Evolutionary conservation across 2,329 filamentous ascomycete species (phyloP).

Genomic region (Xylariales sp.): DNA sequence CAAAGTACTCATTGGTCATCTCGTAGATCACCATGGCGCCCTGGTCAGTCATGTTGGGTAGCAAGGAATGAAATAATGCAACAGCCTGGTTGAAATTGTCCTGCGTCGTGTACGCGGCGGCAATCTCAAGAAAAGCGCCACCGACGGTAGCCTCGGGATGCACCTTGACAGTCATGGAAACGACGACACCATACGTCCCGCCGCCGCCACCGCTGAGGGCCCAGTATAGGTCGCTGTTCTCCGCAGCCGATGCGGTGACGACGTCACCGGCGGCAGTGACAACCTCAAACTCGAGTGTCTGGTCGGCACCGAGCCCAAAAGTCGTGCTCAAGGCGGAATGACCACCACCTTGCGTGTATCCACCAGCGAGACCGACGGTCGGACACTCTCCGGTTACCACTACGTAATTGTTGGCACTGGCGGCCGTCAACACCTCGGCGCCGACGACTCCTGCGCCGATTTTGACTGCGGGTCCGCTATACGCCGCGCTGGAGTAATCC

Average conservation of each 20-base stretch:
- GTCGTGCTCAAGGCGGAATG: slow-evolving; percentile 30
- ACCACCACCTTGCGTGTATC: slow-evolving; percentile 41
- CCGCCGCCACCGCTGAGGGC: slow-evolving; percentile 45
- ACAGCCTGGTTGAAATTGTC: slow-evolving; percentile 16
- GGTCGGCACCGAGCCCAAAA: slow-evolving; percentile 42
- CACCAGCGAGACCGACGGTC: slow-evolving; percentile 38
- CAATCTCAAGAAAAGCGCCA: slow-evolving; percentile 10
- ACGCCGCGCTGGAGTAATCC: slow-evolving; percentile 14
- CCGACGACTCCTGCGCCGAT: slow-evolving; percentile 18
- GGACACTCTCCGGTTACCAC: slow-evolving; percentile 32
- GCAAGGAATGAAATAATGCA: slow-evolving; percentile 16
- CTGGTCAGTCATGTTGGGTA: slow-evolving; percentile 18
- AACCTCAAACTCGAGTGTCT: slow-evolving; percentile 23
- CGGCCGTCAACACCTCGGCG: slow-evolving; percentile 13
- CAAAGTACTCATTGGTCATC: slow-evolving; percentile 14
- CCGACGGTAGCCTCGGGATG: slow-evolving; percentile 27
- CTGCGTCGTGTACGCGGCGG: slow-evolving; percentile 13
- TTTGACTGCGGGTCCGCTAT: slow-evolving; percentile 19
- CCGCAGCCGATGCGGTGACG: slow-evolving; percentile 31
- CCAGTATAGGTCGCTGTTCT: slow-evolving; percentile 49
- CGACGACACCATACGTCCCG: slow-evolving; percentile 44
- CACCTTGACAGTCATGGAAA: slow-evolving; percentile 41
- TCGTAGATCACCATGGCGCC: slow-evolving; percentile 18
- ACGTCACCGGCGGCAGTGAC: slow-evolving; percentile 10
- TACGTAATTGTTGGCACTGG: slow-evolving; percentile 17